Percentiles rank a stretch among this genome's conserved stretches.
phyloP scores from a whole-genome alignment of 192 early-diverging fungal species.

The Dissophora ornata region DNA sequence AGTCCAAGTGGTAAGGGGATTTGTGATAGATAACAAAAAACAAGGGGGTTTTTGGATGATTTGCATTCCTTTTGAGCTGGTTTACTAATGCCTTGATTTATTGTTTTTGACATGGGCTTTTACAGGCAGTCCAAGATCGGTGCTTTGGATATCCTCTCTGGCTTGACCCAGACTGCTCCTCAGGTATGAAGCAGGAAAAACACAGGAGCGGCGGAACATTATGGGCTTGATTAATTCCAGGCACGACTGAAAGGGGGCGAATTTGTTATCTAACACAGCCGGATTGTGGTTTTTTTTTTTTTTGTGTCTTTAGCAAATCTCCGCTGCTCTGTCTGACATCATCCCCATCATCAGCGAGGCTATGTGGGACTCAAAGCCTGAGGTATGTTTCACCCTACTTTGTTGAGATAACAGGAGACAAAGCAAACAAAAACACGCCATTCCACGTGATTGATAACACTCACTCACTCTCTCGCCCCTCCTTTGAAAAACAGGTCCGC shows the following conservation, averaged over 20 bases:
- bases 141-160: constrained; percentile 57
- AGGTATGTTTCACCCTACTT: constrained; percentile 60
- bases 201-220: too few species aligned
- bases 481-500: constrained; percentile 45
- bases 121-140: constrained; percentile 78
- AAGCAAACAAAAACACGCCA: too few species aligned
- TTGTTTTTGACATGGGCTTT: neutral
- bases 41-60: too few species aligned
- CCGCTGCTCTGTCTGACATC: constrained; percentile 66
- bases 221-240: too few species aligned
- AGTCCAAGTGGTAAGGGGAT: constrained; percentile 55
- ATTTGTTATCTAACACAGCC: too few species aligned
- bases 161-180: constrained; percentile 59
- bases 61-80: too few species aligned
- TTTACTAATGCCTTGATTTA: too few species aligned
- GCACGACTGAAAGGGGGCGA: too few species aligned
- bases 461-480: neutral
- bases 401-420: too few species aligned
- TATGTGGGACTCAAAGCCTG: constrained; percentile 88
- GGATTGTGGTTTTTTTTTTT: too few species aligned
- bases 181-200: constrained; percentile 48
- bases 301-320: constrained; percentile 45
- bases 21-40: too few species aligned
- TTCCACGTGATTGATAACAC: too few species aligned
- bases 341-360: constrained; percentile 78